phyloP scores from a whole-genome alignment of 768 basidiomycete genomes.

The Amanita pseudoporphyria region DNA sequence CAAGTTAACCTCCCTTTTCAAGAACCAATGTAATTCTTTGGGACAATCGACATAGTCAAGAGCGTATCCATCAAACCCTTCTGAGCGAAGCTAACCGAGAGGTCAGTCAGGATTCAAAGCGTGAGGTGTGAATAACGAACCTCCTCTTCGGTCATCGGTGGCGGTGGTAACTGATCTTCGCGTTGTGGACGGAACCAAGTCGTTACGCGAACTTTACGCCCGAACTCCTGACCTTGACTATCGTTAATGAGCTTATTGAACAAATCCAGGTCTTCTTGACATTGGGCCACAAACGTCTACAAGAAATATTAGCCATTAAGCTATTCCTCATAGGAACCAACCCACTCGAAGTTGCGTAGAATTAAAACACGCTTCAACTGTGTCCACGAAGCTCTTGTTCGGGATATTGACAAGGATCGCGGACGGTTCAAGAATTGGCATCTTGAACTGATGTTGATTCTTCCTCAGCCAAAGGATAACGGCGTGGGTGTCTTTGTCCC shows the following conservation, averaged over 20 bases:
- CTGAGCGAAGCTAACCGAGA: conserved; percentile 36
- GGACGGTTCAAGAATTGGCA: conserved; percentile 83
- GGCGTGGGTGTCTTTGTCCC: conserved; percentile 52
- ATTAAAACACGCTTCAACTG: conserved; percentile 68
- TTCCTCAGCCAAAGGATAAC: conserved; percentile 67
- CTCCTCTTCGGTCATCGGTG: conserved; percentile 54
- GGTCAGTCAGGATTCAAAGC: not conserved
- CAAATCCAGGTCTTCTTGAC: conserved; percentile 67
- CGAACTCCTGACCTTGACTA: conserved; percentile 32
- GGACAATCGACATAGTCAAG: conserved; percentile 77
- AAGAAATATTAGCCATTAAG: not conserved
- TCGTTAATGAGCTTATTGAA: conserved; percentile 68
- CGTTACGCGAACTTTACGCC: conserved; percentile 44
- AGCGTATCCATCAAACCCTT: conserved; percentile 78
- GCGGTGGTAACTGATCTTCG: conserved; percentile 26
- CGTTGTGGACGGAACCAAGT: conserved; percentile 53
- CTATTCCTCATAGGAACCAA: not conserved
- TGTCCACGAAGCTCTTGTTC: conserved; percentile 48
- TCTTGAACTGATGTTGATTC: conserved; percentile 58
- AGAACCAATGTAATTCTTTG: conserved; percentile 60
- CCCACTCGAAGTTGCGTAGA: conserved; percentile 53
- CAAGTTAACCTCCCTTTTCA: conserved; percentile 52
- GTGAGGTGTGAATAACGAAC: conserved; percentile 25
- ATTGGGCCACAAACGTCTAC: conserved; percentile 82
- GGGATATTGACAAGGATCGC: conserved; percentile 63